Evolutionary conservation across 805 yeast genomes (phyloP), one percentile per base, ranked within the genome.

Genomic region (Kregervanrija fluxuum): DNA sequence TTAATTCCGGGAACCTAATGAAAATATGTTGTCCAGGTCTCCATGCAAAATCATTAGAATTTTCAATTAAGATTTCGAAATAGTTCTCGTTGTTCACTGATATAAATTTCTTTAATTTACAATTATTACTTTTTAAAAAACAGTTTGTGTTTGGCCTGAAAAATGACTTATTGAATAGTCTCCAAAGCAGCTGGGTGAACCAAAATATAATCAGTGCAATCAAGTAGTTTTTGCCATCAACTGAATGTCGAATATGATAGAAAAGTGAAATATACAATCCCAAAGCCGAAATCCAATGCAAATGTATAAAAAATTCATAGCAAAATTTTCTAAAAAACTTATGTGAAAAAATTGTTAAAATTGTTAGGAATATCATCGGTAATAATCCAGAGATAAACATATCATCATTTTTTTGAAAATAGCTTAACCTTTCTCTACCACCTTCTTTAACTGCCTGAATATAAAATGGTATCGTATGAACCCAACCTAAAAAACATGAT

Each of bases 211-310:
- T 22, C 6, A 22, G 28, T 4, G 28, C 28, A 22, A 22, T 22
- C 28, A 22, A 22, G 8, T 22, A 22, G 4, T 22, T 22, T 22
- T 22, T 22, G 6, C 28, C 28, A 5, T 22, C 28, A 22, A 22
- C 6, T 22, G 28, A 22, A 5, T 22, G 28, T 6, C 28, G 28
- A 22, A 22, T 6, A 54, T 77, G 83, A 65, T 68, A 68, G 35
- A 67, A 66, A 48, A 77, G 57, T 8, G 74, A 62, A 14, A 68
- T 75, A 47, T 69, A 65, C 53, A 69, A 75, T 0, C 71, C 79
- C 35, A 73, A 51, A 0, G 76, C 82, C 38, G 68, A 49, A 11
- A 73, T 48, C 82, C 82, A 77, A 56, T 78, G 83, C 8, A 67
- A 41, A 48, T 75, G 78, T 46, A 70, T 60, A 54, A 76, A 77